Evolutionary conservation across 129 eudicot genomes (phyloP).

Genomic region (Artemisia argyi): DNA sequence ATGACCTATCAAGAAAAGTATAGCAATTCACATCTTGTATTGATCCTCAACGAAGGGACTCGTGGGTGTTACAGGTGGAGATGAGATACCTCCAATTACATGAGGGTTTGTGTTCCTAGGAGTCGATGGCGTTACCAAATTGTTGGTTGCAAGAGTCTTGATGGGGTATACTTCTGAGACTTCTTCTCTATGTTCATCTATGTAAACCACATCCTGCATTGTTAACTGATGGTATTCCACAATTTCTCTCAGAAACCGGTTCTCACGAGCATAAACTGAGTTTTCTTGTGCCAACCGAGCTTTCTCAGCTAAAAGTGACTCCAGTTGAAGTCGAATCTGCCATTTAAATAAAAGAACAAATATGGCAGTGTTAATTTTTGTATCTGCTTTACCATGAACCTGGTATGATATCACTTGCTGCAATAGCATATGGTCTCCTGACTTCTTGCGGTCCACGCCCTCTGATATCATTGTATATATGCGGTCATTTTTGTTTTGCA

Average conservation of each 20-base stretch:
- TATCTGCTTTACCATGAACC: background rate
- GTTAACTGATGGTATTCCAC: constrained; percentile 97
- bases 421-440: too few species aligned
- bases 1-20: constrained; percentile 10
- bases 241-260: constrained; percentile 88
- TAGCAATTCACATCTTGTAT: constrained; percentile 26
- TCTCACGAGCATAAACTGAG: constrained; percentile 84
- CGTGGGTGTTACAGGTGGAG: constrained; percentile 19
- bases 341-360: constrained; percentile 4
- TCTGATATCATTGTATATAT: too few species aligned
- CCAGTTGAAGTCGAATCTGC: constrained; percentile 94
- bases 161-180: constrained; percentile 82
- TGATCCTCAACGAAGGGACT: constrained; percentile 26
- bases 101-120: constrained; percentile 34
- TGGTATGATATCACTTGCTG: background rate
- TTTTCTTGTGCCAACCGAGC: constrained; percentile 97
- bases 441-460: too few species aligned
- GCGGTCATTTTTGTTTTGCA: too few species aligned
- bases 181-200: constrained; percentile 85
- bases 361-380: background rate
- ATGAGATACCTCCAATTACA: constrained; percentile 26
- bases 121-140: constrained; percentile 29
- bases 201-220: constrained; percentile 94
- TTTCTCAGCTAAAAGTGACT: constrained; percentile 92
- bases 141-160: constrained; percentile 37